Evolutionary conservation across 257 asterid species (phyloP), one percentile per base, ranked within the genome.

Genomic region (Cynanchum wilfordii): DNA sequence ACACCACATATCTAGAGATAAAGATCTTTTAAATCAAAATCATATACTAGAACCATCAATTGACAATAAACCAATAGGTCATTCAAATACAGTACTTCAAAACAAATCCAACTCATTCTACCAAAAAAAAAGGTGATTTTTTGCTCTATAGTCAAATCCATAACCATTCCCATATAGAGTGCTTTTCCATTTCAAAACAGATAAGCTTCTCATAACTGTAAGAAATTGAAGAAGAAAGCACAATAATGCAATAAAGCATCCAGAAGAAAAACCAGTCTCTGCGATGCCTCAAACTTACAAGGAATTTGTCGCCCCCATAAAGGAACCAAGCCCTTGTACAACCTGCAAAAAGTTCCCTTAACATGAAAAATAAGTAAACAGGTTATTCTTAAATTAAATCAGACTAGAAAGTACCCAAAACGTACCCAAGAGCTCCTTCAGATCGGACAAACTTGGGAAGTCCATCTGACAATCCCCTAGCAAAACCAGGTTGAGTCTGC

Each of bases 301-400:
- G 97, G 97, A 78, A 91, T 91, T 73, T 91, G 97, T 82, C 97
- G 97, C n/a, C 97, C 97, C 97, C 97, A 91, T 57, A 91, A 95
- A 78, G 97, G 97, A 79, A 89, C 94, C 74, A 91, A 44, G 22
- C 96, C 97, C 89, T 89, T 91, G 94, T 91, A 91, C 77, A 91
- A 68, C 79, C 97, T 90, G 90, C 83, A 85, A 55, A 75, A 19
- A 42, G 47, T 68, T 60, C 29, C 71, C 16, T 3, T 54, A 52
- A 73, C 2, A n/a, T 25, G 29, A 51, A 10, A 33, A 8, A 19
- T 29, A 7, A 10, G 50, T 0, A 1, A 2, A 51, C 17, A 29
- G 40, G 58, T 64, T 62, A 54, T 29, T 20, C 25, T 50, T 11
- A 54, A 73, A 71, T 33, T 24, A 29, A 29, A 52, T 24, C 30